Conservation (phyloP, 768 basidiomycete species). For the Hygrocybe coccinea region DNA sequence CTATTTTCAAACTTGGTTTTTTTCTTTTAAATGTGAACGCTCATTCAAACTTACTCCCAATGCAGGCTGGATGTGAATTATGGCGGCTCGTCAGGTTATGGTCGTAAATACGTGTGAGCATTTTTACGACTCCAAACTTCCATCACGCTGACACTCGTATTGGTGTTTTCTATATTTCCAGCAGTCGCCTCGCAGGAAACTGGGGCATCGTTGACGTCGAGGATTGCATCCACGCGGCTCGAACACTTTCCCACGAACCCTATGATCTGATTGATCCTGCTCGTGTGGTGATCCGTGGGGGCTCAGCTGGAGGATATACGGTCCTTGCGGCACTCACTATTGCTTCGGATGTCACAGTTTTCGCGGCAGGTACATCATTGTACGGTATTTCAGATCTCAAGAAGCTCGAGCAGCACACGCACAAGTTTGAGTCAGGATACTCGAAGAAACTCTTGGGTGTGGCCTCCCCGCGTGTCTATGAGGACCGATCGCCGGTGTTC, state of each 20-base stretch:
- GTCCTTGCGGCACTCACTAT: conserved; percentile 46
- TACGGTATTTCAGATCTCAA: conserved; percentile 67
- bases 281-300: conserved; percentile 65
- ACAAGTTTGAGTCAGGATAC: conserved; percentile 67
- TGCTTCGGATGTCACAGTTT: conserved; percentile 40
- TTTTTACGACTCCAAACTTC: no score
- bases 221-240: conserved; percentile 59
- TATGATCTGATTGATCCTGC: conserved; percentile 56
- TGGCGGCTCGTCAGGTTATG: conserved; percentile 71
- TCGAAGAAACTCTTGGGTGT: conserved; percentile 60
- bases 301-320: conserved; percentile 72
- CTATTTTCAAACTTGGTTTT: not conserved
- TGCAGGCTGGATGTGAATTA: conserved; percentile 71
- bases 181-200: conserved; percentile 49
- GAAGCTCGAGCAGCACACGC: conserved; percentile 55
- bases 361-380: conserved; percentile 58
- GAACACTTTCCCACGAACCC: conserved; percentile 40
- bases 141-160: no score
- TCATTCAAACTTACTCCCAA: conserved; percentile 16
- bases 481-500: conserved; percentile 56
- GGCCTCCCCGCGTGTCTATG: conserved; percentile 52
- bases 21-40: not conserved
- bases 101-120: conserved; percentile 50
- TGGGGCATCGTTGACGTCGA: conserved; percentile 76
- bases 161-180: conserved; percentile 5